These are phyloP conservation scores for Calonectria naviculata DNA, from an alignment of 2,329 filamentous ascomycete species.

Conservation along the genomic window DNA sequence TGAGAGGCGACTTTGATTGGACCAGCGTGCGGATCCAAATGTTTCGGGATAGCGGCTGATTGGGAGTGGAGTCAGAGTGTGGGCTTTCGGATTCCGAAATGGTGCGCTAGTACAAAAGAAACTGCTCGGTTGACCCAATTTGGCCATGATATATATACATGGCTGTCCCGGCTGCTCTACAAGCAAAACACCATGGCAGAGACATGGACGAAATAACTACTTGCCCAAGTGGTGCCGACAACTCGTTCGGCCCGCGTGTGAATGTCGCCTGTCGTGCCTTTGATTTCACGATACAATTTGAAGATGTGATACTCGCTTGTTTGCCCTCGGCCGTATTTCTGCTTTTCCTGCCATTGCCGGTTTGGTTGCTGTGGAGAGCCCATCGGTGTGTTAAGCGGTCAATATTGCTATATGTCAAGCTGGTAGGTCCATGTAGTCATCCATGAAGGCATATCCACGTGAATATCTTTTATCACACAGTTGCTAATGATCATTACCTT, in stretches of 20 bases:
- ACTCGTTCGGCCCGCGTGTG: not conserved
- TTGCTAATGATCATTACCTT: not conserved
- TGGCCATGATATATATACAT: not conserved
- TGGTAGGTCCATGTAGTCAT: not conserved
- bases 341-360: not conserved
- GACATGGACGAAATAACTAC: not conserved
- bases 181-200: no score
- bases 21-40: not conserved
- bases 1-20: not conserved
- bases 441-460: not conserved
- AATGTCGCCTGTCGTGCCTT: not conserved
- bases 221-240: not conserved
- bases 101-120: not conserved
- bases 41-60: not conserved
- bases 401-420: not conserved
- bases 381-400: not conserved
- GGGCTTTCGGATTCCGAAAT: not conserved
- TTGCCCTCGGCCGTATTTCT: not conserved
- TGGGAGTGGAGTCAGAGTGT: not conserved
- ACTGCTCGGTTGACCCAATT: not conserved
- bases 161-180: not conserved
- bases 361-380: not conserved
- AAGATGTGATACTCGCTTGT: not conserved
- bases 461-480: not conserved
- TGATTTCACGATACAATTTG: not conserved